Evolutionary conservation across 2,329 filamentous ascomycete genomes (phyloP), one percentile per base, ranked within the genome.

Genomic region (Orbilia javanica): DNA sequence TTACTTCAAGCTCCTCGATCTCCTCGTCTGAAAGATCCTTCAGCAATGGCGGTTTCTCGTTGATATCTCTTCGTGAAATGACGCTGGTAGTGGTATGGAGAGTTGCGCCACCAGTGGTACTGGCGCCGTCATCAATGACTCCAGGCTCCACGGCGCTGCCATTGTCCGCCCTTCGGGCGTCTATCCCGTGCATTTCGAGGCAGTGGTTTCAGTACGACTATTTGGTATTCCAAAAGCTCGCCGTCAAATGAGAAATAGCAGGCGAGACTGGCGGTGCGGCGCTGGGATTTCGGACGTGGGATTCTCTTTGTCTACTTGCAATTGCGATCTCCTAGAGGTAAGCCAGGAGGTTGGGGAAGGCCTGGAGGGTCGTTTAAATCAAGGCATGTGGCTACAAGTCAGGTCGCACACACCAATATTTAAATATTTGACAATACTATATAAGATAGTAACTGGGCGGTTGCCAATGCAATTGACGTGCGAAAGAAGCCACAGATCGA

Each of bases 81-180:
- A 55, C 46, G 53, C 74, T 73, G 20, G 50, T 53, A 2, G 73
- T 46, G 11, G 66, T 46, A 27, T 62, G 46, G 13, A 72, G 48
- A 0, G 67, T 64, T 27, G 25, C 50, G 42, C 53, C 62, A 15
- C 63, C 65, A 22, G 52, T 29, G 22, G n/a, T 44, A 27, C 53
- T 72, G 10, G 74, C 39, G 31, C 34, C 44, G 3, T 70, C 67
- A 27, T 63, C 70, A 46, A 94, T 94, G 70, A 94, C 87, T 5
- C 97, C 88, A 82, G 97, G 93, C 3, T 95, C 91, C 94, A 65
- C 90, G 93, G 3, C 97, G 88, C 20, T 93, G 0, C 84, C 82
- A 31, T 81, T 76, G n/a, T 79, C 71, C 10, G 73, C 46, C n/a
- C 72, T 67, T 48, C 73, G 71, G 0, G 50, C 57, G 1, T 39